phyloP scores from a whole-genome alignment of 2,329 filamentous ascomycete species.

The Cercospora canescens region DNA sequence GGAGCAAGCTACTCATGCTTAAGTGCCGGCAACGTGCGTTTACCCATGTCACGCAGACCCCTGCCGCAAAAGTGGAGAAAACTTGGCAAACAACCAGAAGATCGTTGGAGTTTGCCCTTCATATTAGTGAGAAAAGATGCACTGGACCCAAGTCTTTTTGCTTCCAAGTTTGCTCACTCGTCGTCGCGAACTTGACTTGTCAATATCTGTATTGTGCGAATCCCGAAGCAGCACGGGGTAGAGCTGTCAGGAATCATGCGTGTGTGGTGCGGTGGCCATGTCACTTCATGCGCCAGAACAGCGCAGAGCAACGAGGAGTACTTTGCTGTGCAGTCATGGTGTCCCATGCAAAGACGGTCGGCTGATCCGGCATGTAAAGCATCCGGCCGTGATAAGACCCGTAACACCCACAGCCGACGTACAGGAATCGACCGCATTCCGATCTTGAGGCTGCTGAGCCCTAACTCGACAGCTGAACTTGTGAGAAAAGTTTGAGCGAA shows the following conservation, averaged over 20 bases:
- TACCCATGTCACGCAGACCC: neutral
- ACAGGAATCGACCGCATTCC: neutral
- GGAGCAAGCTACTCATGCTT: neutral
- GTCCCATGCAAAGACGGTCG: neutral
- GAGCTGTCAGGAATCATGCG: neutral
- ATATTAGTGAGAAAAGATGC: neutral
- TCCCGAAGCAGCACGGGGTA: neutral
- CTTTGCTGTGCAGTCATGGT: neutral
- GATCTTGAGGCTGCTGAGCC: neutral
- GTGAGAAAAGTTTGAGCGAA: neutral
- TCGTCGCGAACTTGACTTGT: neutral
- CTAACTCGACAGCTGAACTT: neutral
- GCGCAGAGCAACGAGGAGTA: neutral
- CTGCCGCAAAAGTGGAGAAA: neutral
- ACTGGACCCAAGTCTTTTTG: neutral
- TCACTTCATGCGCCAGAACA: neutral
- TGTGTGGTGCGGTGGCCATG: neutral
- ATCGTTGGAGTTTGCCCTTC: neutral
- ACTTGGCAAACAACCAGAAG: constrained; percentile 1
- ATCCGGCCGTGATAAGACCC: neutral
- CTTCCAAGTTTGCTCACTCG: neutral
- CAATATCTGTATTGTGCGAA: no score
- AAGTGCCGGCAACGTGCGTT: neutral
- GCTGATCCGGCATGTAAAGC: neutral
- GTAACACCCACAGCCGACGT: neutral